Conservation (phyloP, 345 rosid genomes). For the Salix viminalis region DNA sequence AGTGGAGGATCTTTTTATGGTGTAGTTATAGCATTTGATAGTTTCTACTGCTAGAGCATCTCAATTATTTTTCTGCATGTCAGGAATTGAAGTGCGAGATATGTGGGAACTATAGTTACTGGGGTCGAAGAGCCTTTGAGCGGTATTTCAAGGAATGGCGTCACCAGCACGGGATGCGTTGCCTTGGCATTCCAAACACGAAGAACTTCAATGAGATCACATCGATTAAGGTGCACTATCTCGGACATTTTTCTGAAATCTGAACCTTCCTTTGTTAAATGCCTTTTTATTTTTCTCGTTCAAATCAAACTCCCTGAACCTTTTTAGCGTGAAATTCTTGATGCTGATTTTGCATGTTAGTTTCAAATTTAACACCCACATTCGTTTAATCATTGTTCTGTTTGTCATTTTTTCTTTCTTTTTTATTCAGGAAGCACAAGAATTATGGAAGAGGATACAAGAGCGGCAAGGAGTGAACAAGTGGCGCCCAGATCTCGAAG, state of each 20-base stretch:
- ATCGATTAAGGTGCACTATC: conserved; percentile 57
- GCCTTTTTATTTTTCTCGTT: not conserved
- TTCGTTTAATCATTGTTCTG: not conserved
- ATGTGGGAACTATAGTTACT: conserved; percentile 89
- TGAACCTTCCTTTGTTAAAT: not conserved
- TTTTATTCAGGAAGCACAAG: conserved; percentile 74
- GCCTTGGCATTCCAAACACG: conserved; percentile 96
- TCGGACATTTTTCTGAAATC: not conserved
- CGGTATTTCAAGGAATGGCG: conserved; percentile 97
- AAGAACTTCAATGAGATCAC: conserved; percentile 98
- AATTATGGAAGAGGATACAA: conserved; percentile 88
- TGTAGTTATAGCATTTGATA: not conserved
- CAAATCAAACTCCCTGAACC: not conserved
- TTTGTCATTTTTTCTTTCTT: no score
- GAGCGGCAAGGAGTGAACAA: conserved; percentile 80
- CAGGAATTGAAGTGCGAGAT: conserved; percentile 97
- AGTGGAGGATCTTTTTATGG: no score
- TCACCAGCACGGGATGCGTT: conserved; percentile 99
- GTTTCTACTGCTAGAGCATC: not conserved
- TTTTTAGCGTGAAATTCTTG: not conserved
- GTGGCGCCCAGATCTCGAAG: conserved; percentile 99
- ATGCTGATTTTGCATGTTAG: not conserved
- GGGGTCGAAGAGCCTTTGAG: conserved; percentile 98
- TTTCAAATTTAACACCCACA: not conserved
- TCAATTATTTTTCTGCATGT: not conserved